These are phyloP conservation scores for Purshia tridentata DNA, from an alignment of 306 rosid species.

Conservation along the genomic window DNA sequence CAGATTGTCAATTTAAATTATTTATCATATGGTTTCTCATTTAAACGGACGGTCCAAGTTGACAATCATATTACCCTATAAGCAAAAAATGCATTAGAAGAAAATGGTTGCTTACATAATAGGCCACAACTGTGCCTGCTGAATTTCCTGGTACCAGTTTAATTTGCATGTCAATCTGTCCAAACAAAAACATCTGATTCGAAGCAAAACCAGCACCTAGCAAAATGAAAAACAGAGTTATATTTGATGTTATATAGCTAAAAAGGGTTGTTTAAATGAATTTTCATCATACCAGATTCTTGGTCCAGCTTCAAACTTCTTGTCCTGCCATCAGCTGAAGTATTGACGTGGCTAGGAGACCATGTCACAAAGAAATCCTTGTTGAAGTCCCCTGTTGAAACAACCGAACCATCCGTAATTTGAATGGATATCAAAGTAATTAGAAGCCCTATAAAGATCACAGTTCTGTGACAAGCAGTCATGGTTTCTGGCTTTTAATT, in stretches of 20 bases:
- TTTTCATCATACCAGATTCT: slow-evolving; percentile 58
- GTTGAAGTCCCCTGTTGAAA: slow-evolving; percentile 81
- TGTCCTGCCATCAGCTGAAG: slow-evolving; percentile 64
- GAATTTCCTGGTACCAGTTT: slow-evolving; percentile 85
- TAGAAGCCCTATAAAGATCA: slow-evolving; percentile 40
- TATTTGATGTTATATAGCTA: background rate
- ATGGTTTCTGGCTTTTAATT: slow-evolving; percentile 27
- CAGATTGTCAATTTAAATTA: too few relatives aligned
- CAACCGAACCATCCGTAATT: slow-evolving; percentile 48
- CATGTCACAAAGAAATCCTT: slow-evolving; percentile 81
- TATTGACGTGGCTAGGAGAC: slow-evolving; percentile 86
- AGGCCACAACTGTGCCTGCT: slow-evolving; percentile 90
- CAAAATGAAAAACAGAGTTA: background rate
- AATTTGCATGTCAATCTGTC: slow-evolving; percentile 87
- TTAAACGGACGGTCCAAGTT: background rate
- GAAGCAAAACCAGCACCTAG: slow-evolving; percentile 87
- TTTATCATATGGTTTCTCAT: background rate
- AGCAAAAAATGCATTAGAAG: background rate
- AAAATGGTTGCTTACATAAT: slow-evolving; percentile 49
- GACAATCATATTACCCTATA: background rate
- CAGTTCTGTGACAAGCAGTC: slow-evolving; percentile 31
- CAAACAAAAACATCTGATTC: slow-evolving; percentile 80
- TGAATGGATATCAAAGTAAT: slow-evolving; percentile 34
- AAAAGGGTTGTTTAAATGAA: too few relatives aligned
- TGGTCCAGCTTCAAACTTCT: slow-evolving; percentile 79